Conservation (phyloP, 495 filamentous ascomycete species). For the Xanthoparmelia taractica region DNA sequence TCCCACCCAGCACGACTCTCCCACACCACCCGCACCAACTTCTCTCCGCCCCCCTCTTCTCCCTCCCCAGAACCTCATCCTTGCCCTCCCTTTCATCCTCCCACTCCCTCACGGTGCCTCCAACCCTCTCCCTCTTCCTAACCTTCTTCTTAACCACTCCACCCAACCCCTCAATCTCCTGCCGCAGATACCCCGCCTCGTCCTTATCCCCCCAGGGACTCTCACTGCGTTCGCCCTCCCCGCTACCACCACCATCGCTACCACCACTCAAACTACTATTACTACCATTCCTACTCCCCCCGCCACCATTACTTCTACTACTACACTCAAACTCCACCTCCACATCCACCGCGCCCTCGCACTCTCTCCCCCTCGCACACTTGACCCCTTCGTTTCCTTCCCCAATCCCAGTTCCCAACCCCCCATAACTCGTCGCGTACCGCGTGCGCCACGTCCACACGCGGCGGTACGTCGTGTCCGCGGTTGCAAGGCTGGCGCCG, state of each 20-base stretch:
- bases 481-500: slow-evolving; percentile 56
- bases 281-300: slow-evolving; percentile 32
- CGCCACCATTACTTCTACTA: no score
- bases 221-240: slow-evolving; percentile 8
- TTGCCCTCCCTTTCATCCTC: slow-evolving; percentile 62
- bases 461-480: slow-evolving; percentile 67
- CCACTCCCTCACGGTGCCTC: slow-evolving; percentile 72
- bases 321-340: slow-evolving; percentile 76
- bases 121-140: slow-evolving; percentile 66
- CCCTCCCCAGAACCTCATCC: slow-evolving; percentile 57
- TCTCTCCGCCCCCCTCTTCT: slow-evolving; percentile 40
- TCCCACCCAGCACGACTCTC: slow-evolving; percentile 21
- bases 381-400: slow-evolving; percentile 81
- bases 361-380: slow-evolving; percentile 63
- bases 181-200: slow-evolving; percentile 62
- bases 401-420: slow-evolving; percentile 76
- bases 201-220: slow-evolving; percentile 29
- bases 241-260: slow-evolving; percentile 16
- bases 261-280: slow-evolving; percentile 16
- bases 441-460: slow-evolving; percentile 84
- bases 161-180: slow-evolving; percentile 83
- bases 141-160: slow-evolving; percentile 63
- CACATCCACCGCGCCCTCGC: slow-evolving; percentile 62
- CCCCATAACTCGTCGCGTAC: slow-evolving; percentile 73
- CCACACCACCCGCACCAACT: slow-evolving; percentile 39